phyloP scores from a whole-genome alignment of 805 yeast species.

The Candida verbasci region DNA sequence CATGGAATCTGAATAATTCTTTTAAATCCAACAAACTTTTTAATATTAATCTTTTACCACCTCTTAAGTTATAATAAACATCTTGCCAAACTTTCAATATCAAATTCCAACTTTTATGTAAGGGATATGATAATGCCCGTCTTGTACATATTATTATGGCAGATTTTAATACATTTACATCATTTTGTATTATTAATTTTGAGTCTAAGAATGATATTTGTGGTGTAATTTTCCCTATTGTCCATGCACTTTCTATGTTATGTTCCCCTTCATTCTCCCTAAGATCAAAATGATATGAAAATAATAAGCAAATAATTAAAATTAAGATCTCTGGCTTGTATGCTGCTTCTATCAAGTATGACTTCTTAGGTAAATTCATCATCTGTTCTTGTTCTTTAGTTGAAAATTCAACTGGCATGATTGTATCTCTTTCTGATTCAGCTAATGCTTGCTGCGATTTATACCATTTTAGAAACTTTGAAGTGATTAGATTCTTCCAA shows the following conservation, averaged over 20 bases:
- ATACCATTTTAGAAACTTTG: slow-evolving; percentile 45
- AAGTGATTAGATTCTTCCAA: slow-evolving; percentile 50
- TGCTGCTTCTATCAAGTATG: slow-evolving; percentile 52
- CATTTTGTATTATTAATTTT: slow-evolving; percentile 35
- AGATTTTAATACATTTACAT: slow-evolving; percentile 42
- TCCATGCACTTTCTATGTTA: slow-evolving; percentile 90
- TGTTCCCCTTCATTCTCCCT: slow-evolving; percentile 68
- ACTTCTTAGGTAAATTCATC: slow-evolving; percentile 62
- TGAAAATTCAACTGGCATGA: slow-evolving; percentile 50
- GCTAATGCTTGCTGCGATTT: slow-evolving; percentile 29
- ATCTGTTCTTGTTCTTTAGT: slow-evolving; percentile 62
- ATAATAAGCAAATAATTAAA: slow-evolving; percentile 62
- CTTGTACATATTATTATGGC: slow-evolving; percentile 60
- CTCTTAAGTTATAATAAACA: slow-evolving; percentile 56
- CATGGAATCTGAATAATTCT: slow-evolving; percentile 78
- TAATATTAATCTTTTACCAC: slow-evolving; percentile 66
- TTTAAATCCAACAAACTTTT: slow-evolving; percentile 55
- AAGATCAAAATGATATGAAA: slow-evolving; percentile 69
- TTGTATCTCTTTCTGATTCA: slow-evolving; percentile 15
- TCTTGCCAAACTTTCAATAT: slow-evolving; percentile 68
- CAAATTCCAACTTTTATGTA: slow-evolving; percentile 67
- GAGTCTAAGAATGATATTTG: slow-evolving; percentile 71
- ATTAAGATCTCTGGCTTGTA: slow-evolving; percentile 51
- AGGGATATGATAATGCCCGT: slow-evolving; percentile 74
- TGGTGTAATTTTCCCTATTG: slow-evolving; percentile 81